Base-by-base conservation (phyloP, 2,329 filamentous ascomycete genomes). In the Colletotrichum lini region DNA sequence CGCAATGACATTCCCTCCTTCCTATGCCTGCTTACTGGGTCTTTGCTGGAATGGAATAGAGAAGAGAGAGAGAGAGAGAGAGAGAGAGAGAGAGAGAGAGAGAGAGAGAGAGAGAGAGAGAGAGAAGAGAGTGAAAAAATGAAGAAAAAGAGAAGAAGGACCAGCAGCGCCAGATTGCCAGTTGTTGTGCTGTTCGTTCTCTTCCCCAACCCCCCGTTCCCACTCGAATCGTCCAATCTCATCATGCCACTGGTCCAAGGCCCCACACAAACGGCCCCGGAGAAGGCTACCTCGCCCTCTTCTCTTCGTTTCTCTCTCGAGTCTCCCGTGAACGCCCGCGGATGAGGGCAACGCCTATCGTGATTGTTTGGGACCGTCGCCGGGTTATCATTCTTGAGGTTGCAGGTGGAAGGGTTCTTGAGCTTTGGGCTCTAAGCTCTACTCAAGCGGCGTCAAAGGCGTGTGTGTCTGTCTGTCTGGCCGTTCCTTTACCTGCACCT, bases 221-320 rank as follows among this genome's bases (percentile, higher is more conserved):
- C 61, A 56, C 18, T 57, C 26, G 21, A 40, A 62, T 44, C 67
- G 56, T 49, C 67, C 56, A 70, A 67, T 67, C 63, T 62, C 49
- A n/a, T 45, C 30, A 56, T 67, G 67, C 67, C 67, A 67, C 67
- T 40, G 64, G 49, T 67, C 16, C 57, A n/a, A 18, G 5, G 50
- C 6, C n/a, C 35, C 61, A 70, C 47, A 54, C 45, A 18, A 45
- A 42, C 54, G 54, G 42, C 47, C 47, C 53, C 40, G 56, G 26
- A 40, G 42, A 54, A 54, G 47, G 56, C 47, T 35, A 6, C 13
- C 58, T 47, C n/a, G 58, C 57, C n/a, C 65, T 53, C 35, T 2
- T 68, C 44, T 50, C n/a, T 62, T 35, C 56, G 45, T 54, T 54
- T 8, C 6, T 4, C 30, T 38, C 21, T 61, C 42, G 42, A 61